Evolutionary conservation across 805 yeast genomes (phyloP), one percentile per base, ranked within the genome.

Genomic region (Vanderwaltozyma polyspora): DNA sequence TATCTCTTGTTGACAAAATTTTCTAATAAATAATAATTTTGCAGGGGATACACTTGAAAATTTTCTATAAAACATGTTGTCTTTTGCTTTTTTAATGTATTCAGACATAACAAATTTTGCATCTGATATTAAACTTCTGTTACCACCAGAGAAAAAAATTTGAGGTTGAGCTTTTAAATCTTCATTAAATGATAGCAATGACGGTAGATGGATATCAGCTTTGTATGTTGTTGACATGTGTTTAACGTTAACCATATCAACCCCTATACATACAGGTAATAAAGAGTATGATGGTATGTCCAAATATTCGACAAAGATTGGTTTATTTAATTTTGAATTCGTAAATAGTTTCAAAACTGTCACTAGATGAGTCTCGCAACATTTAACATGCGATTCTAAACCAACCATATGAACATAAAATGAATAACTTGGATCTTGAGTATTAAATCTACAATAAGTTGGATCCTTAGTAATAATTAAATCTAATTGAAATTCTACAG

Each of bases 211-310:
- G 14, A 49, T 41, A 16, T 41, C 36, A n/a, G 50, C 43, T 15
- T 42, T 41, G 23, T 39, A 50, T 14, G 38, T 39, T 7, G 37
- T 34, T n/a, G 34, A 29, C 8, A 51, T 29, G 24, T 40, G 32
- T 28, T 38, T 33, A 15, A 53, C 33, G 33, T 48, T 49, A 12
- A 38, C 40, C 33, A 41, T 42, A 18, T 47, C 47, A 11, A 43
- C 35, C n/a, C 55, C 55, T 11, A 41, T 37, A 17, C 42, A 38
- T 11, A 37, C 32, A 7, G 59, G 56, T 17, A 54, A 28, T 3
- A 46, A 28, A 12, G 56, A 44, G 16, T 34, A 29, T 5, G 54
- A 42, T 11, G 42, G 43, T 19, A 55, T 19, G n/a, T 40, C 42
- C 12, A 52, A 29, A 25, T 32, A 37, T 33, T 49, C 45, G 12